Conservation (phyloP, 1,284 basidiomycete species). For the Ustilago tritici region DNA sequence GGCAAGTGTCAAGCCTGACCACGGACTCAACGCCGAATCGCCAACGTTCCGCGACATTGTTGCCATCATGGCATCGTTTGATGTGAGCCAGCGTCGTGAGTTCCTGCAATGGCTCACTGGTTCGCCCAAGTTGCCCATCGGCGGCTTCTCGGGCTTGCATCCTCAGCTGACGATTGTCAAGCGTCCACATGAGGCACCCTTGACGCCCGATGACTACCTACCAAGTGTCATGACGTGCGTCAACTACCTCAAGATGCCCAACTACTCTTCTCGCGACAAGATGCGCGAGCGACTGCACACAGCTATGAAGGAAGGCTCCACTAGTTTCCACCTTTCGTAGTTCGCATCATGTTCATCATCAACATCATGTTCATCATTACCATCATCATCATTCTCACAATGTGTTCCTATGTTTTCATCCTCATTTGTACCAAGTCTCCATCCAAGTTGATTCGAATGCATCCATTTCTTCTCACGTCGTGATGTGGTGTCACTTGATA, state of each 20-base stretch:
- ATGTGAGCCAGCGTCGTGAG: conserved; percentile 79
- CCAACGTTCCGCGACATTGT: conserved; percentile 87
- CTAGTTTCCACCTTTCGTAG: conserved; percentile 67
- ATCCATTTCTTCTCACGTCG: not conserved
- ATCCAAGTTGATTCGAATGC: conserved; percentile 1
- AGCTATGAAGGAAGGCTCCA: conserved; percentile 67
- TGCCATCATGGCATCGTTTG: conserved; percentile 86
- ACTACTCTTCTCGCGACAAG: conserved; percentile 60
- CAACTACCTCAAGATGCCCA: conserved; percentile 73
- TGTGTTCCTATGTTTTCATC: conserved; percentile 55
- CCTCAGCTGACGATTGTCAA: conserved; percentile 96
- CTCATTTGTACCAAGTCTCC: conserved; percentile 7
- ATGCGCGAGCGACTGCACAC: conserved; percentile 62
- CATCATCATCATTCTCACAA: conserved; percentile 1
- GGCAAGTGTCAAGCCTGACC: conserved; percentile 93
- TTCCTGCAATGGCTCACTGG: conserved; percentile 98
- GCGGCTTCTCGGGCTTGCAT: conserved; percentile 94
- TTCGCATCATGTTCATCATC: not conserved
- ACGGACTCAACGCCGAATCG: conserved; percentile 96
- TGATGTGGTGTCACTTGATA: not conserved
- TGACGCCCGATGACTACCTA: conserved; percentile 89
- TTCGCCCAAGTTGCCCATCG: conserved; percentile 78
- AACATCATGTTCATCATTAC: too few species aligned
- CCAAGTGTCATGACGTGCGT: conserved; percentile 99
- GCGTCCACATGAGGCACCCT: conserved; percentile 86